These are phyloP conservation scores for Komagataella pastoris DNA, from an alignment of 805 yeast species.

Conservation along the genomic window DNA sequence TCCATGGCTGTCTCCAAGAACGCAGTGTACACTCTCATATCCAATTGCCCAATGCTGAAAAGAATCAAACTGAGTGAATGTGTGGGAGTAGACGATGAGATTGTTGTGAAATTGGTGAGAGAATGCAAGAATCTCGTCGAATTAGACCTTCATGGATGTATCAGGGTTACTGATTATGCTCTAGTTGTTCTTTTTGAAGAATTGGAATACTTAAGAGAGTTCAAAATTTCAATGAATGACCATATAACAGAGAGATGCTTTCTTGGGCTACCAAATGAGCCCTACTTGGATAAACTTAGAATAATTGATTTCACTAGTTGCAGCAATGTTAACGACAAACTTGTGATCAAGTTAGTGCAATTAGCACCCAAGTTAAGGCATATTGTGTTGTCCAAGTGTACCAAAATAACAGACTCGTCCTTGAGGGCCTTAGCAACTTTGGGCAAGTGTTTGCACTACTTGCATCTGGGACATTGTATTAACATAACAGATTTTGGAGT, in stretches of 20 bases:
- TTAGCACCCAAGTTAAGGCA: slow-evolving; percentile 81
- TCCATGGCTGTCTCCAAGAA: slow-evolving; percentile 58
- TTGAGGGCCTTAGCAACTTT: slow-evolving; percentile 56
- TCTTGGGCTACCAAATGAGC: slow-evolving; percentile 31
- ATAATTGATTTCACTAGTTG: slow-evolving; percentile 81
- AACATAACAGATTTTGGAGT: slow-evolving; percentile 87
- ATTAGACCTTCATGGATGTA: slow-evolving; percentile 77
- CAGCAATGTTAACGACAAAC: slow-evolving; percentile 63
- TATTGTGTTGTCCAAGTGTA: slow-evolving; percentile 81
- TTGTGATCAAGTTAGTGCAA: slow-evolving; percentile 57
- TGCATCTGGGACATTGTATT: slow-evolving; percentile 90
- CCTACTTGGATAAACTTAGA: slow-evolving; percentile 52
- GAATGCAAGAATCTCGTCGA: slow-evolving; percentile 76
- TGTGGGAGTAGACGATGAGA: slow-evolving; percentile 46
- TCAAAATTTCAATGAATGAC: slow-evolving; percentile 63
- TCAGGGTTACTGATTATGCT: slow-evolving; percentile 54
- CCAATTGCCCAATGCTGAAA: slow-evolving; percentile 60
- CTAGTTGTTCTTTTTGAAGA: slow-evolving; percentile 42
- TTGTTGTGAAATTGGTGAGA: slow-evolving; percentile 45
- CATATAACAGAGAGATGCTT: slow-evolving; percentile 61
- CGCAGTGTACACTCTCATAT: slow-evolving; percentile 46
- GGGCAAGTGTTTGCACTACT: slow-evolving; percentile 72
- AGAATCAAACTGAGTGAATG: slow-evolving; percentile 75
- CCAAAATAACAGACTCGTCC: slow-evolving; percentile 72
- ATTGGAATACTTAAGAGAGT: slow-evolving; percentile 68